Evolutionary conservation across 495 filamentous ascomycete genomes (phyloP), one percentile per base, ranked within the genome.

Genomic region (Lichenothelia convexa): DNA sequence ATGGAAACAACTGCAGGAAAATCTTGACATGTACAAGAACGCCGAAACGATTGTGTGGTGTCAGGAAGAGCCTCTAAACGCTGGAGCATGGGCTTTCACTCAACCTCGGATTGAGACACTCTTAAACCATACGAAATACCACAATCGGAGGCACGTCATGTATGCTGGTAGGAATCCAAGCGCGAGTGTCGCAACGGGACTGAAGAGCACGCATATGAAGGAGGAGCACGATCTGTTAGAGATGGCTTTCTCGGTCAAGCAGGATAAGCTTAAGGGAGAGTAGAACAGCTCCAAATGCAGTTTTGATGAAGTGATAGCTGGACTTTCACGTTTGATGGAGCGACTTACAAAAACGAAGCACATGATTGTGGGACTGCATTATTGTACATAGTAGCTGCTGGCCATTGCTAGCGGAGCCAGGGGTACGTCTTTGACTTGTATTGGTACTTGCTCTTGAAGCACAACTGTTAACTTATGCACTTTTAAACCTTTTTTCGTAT

Each of bases 61-160:
- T 40, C 89, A 97, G 63, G 89, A 97, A 61, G 89, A 97, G 63
- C 89, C 89, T 22, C 70, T 97, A 36, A 97, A 97, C 53, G 89
- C 89, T 12, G 89, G 89, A 52, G 78, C 77, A 26, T 97, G 89
- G 89, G 79, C 71, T 54, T 95, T 81, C 68, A 78, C 75, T 21
- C 89, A 97, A 63, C 89, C 89, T 15, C 75, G 91, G 50, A 79
- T 97, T 43, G 91, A 97, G 71, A 95, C 85, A 17, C 60, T 95
- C 50, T 65, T 97, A 35, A 94, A 94, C 64, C 52, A 81, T 40
- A 94, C 89, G 2, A 53, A 87, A 59, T 64, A 89, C 58, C 91
- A 97, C 63, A 71, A 86, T 60, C 70, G 76, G 46, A 85, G 89
- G 58, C 85, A 95, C 61, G 83, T 93, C 49, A 78, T 92, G 73